Evolutionary conservation across 2,329 filamentous ascomycete genomes (phyloP), one percentile per base, ranked within the genome.

Genomic region (Apiospora hydei): DNA sequence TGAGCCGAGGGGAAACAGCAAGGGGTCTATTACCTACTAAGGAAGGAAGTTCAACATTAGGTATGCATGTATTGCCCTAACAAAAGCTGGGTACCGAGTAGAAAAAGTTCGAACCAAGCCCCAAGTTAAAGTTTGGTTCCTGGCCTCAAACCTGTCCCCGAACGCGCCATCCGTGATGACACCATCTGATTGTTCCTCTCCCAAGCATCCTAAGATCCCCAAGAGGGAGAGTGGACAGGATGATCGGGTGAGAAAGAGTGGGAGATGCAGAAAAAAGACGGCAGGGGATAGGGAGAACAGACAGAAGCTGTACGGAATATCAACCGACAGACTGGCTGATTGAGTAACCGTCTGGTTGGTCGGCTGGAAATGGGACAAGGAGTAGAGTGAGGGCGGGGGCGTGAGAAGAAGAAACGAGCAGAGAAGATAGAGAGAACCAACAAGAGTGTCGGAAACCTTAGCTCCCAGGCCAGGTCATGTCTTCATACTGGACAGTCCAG

Each of bases 111-210:
- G 34, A 64, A n/a, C 10, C 30, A 24, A 41, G 8, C n/a, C 18
- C 18, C 21, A 41, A 21, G 8, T 64, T 64, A 41, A 34, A 41
- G 34, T 64, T 64, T 64, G 57, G 57, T 64, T 41, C 57, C 57
- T 64, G 57, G 34, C 34, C 57, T 41, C 18, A 41, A 64, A 41
- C 34, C 34, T 11, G 18, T n/a, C 18, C 57, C 57, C 57, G 34
- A 64, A 18, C 57, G 57, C 34, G 34, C 34, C 41, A 43, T 43
- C 10, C 18, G 34, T 14, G 18, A 64, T 64, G 34, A 64, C 13
- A 43, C 41, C 41, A 43, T 64, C 57, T 41, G 57, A 64, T 7
- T 41, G 57, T 64, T 41, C 11, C 10, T 24, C 26, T 26, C 46
- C 46, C n/a, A n/a, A 21, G 7, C 26, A 10, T 21, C 30, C 57